Conservation (phyloP, 192 early-diverging fungal species). For the Entomortierella chlamydospora region DNA sequence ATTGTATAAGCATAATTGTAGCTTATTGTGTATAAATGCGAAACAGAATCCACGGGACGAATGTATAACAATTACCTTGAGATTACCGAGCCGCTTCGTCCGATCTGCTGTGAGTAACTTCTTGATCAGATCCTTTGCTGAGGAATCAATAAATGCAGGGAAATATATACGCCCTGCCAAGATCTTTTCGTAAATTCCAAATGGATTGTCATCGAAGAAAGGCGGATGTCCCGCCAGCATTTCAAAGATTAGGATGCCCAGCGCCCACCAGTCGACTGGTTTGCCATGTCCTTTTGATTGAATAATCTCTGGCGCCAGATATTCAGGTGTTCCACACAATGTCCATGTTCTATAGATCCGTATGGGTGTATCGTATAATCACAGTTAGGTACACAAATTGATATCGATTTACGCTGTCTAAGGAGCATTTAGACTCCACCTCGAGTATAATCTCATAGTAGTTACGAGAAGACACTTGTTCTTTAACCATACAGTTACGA, state of each 20-base stretch:
- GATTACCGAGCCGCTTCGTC: conserved; percentile 93
- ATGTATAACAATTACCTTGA: too few species aligned
- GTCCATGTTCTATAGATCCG: conserved; percentile 93
- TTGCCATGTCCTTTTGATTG: conserved; percentile 97
- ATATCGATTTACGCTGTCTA: too few species aligned
- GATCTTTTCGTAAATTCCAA: conserved; percentile 99
- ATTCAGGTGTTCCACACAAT: conserved; percentile 97
- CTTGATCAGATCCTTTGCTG: conserved; percentile 93
- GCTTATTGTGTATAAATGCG: too few species aligned
- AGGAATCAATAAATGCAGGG: conserved; percentile 85
- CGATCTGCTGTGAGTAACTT: conserved; percentile 90
- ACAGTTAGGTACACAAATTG: background rate
- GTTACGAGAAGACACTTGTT: too few species aligned
- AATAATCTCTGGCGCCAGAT: conserved; percentile 97
- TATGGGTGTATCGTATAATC: background rate
- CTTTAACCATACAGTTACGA: too few species aligned
- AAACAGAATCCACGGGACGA: too few species aligned
- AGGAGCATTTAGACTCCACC: too few species aligned
- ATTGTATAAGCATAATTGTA: background rate
- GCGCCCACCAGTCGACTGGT: conserved; percentile 99
- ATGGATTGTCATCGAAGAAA: conserved; percentile 97
- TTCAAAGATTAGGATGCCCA: conserved; percentile 97
- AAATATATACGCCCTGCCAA: conserved; percentile 90
- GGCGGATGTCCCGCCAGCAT: conserved; percentile 99
- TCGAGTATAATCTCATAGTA: too few species aligned